These are phyloP conservation scores for Mucor indicus DNA, from an alignment of 371 early-diverging fungal species.

Conservation along the genomic window DNA sequence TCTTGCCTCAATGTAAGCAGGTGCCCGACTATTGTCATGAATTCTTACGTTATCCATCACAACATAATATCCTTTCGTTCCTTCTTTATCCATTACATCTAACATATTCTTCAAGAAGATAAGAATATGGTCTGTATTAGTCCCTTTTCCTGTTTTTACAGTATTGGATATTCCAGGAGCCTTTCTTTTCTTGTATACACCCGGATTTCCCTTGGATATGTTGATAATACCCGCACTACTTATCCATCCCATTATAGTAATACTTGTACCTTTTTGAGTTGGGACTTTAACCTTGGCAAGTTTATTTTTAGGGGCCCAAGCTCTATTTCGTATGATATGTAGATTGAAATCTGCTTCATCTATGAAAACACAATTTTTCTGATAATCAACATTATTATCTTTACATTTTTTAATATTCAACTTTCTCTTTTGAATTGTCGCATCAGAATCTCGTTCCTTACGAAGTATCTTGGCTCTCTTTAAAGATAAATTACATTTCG, in stretches of 20 bases:
- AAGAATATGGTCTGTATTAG: slow-evolving; percentile 13
- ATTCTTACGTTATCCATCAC: slow-evolving; percentile 17
- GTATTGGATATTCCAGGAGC: no score
- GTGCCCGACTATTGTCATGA: slow-evolving; percentile 5
- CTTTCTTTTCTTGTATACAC: slow-evolving; percentile 1
- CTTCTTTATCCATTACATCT: slow-evolving; percentile 13
- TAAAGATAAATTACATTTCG: slow-evolving; percentile 9
- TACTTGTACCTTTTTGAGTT: slow-evolving; percentile 4
- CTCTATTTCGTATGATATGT: slow-evolving; percentile 5
- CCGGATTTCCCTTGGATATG: slow-evolving; percentile 4
- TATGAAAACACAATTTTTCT: slow-evolving; percentile 1
- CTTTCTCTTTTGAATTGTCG: slow-evolving; percentile 12
- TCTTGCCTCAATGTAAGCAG: slow-evolving; percentile 7
- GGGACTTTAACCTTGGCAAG: slow-evolving; percentile 2
- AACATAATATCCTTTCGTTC: slow-evolving; percentile 13
- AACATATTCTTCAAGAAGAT: slow-evolving; percentile 5
- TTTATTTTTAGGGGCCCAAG: slow-evolving; percentile 5
- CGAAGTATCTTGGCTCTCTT: slow-evolving; percentile 7
- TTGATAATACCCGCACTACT: slow-evolving; percentile 1
- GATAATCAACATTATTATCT: slow-evolving; percentile 13
- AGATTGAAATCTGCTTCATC: slow-evolving; percentile 4
- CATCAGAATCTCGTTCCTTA: slow-evolving; percentile 10
- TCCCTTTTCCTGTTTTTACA: slow-evolving; percentile 7
- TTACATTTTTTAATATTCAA: slow-evolving; percentile 11
- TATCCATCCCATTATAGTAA: slow-evolving; percentile 4